Base-by-base conservation (phyloP, 306 rosid species). In the Citrullus colocynthis region DNA sequence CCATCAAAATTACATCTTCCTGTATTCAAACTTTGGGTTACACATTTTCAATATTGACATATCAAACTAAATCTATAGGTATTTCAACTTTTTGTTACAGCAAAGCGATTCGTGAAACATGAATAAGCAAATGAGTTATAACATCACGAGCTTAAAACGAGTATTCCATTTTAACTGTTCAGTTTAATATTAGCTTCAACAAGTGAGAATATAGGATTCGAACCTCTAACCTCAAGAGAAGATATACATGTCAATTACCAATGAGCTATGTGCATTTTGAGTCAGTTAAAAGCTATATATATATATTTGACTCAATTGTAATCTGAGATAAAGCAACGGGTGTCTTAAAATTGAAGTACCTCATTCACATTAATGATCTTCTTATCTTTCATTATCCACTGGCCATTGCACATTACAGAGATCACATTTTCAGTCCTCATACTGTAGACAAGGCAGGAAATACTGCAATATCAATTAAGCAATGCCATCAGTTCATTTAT, bases 321-420 rank as follows among this genome's bases (percentile, higher is more conserved):
- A 61, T 16, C 15, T 17, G 24, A 63, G 17, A n/a, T 39, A 66
- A 39, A 39, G 30, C 49, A 39, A 60, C 17, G 32, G 0, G n/a
- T n/a, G 0, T 66, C 24, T 18, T 18, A 39, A 66, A 36, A 18
- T 66, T n/a, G 52, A 67, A 41, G 11, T 88, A 91, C 93, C 97
- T 91, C 98, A 13, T 90, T 81, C 75, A 88, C 90, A 41, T 80
- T 82, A 75, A 84, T 55, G 77, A 90, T 88, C 92, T 86, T 93
- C 89, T 88, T 90, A 78, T 91, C 84, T 88, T 85, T 88, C 97
- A 91, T 90, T 81, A 93, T 91, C 98, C 97, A 93, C 41, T 21
- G 79, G 32, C 98, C 96, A 37, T 91, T 88, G 90, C 97, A 93
- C 89, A 93, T 93, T 51, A 93, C 90, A 77, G 93, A 85, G 44